A percentile compares a stretch with the other conserved stretches of the same genome.
Evolutionary conservation across 352 stramenopile species (phyloP).

Genomic region (Phytophthora capsici): DNA sequence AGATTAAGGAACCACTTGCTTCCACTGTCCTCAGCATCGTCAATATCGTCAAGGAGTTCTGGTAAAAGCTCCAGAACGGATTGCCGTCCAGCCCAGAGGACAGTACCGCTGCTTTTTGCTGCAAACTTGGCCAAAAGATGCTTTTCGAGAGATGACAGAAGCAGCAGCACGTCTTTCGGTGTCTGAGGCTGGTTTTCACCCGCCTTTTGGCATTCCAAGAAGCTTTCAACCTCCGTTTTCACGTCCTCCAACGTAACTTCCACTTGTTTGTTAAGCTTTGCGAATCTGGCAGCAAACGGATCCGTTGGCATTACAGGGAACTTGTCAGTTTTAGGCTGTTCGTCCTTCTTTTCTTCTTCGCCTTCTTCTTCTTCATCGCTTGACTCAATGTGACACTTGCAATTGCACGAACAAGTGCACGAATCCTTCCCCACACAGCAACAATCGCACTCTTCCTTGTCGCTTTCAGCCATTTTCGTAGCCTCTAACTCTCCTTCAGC

Average conservation of each 20-base stretch:
- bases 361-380: conserved; percentile 56
- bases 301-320: conserved; percentile 34
- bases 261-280: conserved; percentile 21
- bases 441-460: conserved; percentile 79
- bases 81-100: conserved; percentile 24
- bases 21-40: conserved; percentile 10
- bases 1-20: conserved; percentile 20
- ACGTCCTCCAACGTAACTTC: conserved; percentile 35
- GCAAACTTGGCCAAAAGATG: conserved; percentile 35
- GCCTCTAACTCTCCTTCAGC: conserved; percentile 8
- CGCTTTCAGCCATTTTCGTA: conserved; percentile 37
- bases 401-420: conserved; percentile 64
- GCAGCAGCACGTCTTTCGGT: conserved; percentile 42
- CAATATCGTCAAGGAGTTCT: conserved; percentile 14
- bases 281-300: conserved; percentile 19
- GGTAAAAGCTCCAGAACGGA: conserved; percentile 37
- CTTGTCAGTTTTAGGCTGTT: background rate
- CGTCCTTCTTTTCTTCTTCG: conserved; percentile 8
- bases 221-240: conserved; percentile 38
- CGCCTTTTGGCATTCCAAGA: conserved; percentile 27
- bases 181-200: conserved; percentile 21
- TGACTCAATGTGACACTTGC: conserved; percentile 73
- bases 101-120: background rate
- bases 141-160: conserved; percentile 46
- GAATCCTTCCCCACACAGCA: conserved; percentile 68